phyloP scores from a whole-genome alignment of 768 basidiomycete genomes.

The Russula dissimulans region DNA sequence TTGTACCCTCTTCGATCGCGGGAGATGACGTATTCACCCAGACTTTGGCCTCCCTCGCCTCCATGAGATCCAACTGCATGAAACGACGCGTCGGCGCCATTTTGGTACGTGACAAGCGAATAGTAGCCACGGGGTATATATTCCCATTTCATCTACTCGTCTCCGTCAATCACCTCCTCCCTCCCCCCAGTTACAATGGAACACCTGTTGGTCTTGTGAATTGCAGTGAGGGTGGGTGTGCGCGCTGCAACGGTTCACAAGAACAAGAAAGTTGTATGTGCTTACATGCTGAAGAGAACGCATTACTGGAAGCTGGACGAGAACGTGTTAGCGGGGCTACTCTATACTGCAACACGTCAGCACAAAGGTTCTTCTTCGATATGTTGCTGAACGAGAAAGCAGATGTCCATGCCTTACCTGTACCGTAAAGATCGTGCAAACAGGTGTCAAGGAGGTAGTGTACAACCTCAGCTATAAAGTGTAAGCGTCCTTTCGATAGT shows the following conservation, averaged over 20 bases:
- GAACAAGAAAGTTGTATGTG: conserved; percentile 77
- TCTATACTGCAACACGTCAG: conserved; percentile 98
- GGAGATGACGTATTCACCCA: conserved; percentile 25
- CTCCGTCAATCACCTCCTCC: neutral
- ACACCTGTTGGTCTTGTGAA: conserved; percentile 86
- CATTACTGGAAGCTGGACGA: conserved; percentile 84
- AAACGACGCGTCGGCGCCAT: conserved; percentile 94
- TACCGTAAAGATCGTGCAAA: conserved; percentile 95
- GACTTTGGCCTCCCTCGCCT: conserved; percentile 86
- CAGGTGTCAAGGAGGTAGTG: conserved; percentile 83
- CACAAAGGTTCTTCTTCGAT: conserved; percentile 10
- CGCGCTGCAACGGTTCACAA: conserved; percentile 57
- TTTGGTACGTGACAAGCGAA: conserved; percentile 73
- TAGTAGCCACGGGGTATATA: conserved; percentile 69
- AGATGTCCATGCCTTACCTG: conserved; percentile 99
- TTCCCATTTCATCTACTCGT: neutral
- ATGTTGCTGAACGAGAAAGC: conserved; percentile 5
- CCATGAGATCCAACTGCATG: conserved; percentile 91
- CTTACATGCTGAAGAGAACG: conserved; percentile 97
- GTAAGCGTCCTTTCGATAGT: conserved; percentile 35
- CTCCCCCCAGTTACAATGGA: conserved; percentile 74
- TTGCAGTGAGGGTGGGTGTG: conserved; percentile 88
- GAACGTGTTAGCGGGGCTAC: conserved; percentile 81
- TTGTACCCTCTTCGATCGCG: neutral
- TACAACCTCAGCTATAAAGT: conserved; percentile 95